phyloP scores from a whole-genome alignment of 176 grass and related monocot species.

The Ananas comosus region DNA sequence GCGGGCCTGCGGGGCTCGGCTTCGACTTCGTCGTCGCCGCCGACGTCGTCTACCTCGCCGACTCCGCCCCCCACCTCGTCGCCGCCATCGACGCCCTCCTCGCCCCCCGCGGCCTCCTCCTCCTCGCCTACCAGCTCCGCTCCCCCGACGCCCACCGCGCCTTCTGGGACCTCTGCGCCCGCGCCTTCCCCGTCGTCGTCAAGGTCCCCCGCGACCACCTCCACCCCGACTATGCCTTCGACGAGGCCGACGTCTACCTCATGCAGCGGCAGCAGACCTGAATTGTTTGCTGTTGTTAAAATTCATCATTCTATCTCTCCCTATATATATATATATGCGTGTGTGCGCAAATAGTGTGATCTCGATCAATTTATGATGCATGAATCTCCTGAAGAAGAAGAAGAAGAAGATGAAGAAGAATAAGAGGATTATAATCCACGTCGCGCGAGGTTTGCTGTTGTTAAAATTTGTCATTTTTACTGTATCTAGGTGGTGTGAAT shows the following conservation, averaged over 20 bases:
- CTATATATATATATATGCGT: no score
- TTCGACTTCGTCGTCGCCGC: constrained; percentile 82
- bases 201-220: constrained; percentile 71
- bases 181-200: constrained; percentile 59
- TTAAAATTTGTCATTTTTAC: no score
- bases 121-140: constrained; percentile 75
- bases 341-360: no score
- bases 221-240: constrained; percentile 63
- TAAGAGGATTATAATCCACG: no score
- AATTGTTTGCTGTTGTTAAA: no score
- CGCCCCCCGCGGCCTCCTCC: constrained; percentile 46
- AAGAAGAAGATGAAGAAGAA: no score
- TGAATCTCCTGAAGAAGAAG: no score
- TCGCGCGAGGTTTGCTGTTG: no score
- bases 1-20: constrained; percentile 76
- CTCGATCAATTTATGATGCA: no score
- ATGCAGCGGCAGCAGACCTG: constrained; percentile 35
- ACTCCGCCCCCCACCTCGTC: constrained; percentile 67
- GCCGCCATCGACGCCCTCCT: constrained; percentile 73
- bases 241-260: constrained; percentile 74
- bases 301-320: no score
- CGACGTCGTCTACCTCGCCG: constrained; percentile 83
- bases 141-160: constrained; percentile 71
- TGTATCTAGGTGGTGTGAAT: no score
- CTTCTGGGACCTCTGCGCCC: constrained; percentile 56